Base-by-base conservation (phyloP, 2,329 filamentous ascomycete species). In the Phaeosphaeriaceae sp. region DNA sequence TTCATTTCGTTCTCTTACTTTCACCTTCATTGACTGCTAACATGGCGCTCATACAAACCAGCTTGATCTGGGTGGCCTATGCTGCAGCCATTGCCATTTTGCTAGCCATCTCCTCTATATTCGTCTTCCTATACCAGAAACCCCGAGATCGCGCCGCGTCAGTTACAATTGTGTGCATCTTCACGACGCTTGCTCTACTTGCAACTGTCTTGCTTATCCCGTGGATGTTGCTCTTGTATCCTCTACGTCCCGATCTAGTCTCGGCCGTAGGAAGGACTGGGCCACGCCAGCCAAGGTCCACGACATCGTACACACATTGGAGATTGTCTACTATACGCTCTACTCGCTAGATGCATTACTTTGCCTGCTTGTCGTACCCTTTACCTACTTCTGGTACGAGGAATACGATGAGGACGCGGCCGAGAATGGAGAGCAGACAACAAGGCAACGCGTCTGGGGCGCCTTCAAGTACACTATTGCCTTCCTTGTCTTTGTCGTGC, bases 331-430 rank as follows among this genome's bases (percentile, higher is more conserved):
- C 77, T 97, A 97, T 74, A 82, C 86, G 0, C 82, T 99, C 0
- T 99, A 97, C 77, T 94, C 90, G 63, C 79, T 97, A 60, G 94
- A 99, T 73, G 90, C 92, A 1, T 72, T 97, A 5, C 83, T 99
- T 9, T 99, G 94, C 68, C 80, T 99, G 37, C 73, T 97, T 15
- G 83, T 96, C 36, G 88, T 97, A 16, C 94, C 94, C 0, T 99
- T 99, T 70, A 88, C 92, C 39, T 99, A 99, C 78, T 99, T 99
- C 73, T 97, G 89, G 86, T 94, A 96, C 67, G 94, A 99, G 73
- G 94, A 97, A 74, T 96, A 96, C 60, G 93, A 97, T 66, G 92
- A 97, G 75, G 87, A 93, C 16, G 92, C 92, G 53, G 83, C 87
- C 28, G 90, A 96, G 64, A 84, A 90, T 52, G 89, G 90, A 26